Evolutionary conservation across 2,329 filamentous ascomycete genomes (phyloP), one percentile per base, ranked within the genome.

Genomic region (Sarocladium brachiariae): DNA sequence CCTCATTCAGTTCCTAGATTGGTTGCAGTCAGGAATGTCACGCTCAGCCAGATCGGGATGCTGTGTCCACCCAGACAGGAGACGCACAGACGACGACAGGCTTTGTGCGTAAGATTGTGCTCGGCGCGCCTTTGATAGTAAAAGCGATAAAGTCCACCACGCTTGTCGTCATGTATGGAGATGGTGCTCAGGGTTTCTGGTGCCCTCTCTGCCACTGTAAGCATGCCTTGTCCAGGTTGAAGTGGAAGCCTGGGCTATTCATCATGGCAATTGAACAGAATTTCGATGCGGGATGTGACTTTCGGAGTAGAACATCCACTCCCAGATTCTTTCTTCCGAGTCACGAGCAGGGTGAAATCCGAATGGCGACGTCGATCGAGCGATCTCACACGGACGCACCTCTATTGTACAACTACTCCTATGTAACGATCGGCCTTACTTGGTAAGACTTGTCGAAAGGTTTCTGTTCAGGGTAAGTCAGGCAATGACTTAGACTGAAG

Each of bases 91-190:
- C 39, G 13, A 43, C 39, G 35, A 25, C 39, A 43, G 23, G 39
- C 9, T 14, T 23, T 25, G n/a, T 43, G 43, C 6, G 25, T 5
- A 25, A 33, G 5, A 47, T 47, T 47, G 43, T 25, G 11, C 43
- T 47, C 25, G 16, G 18, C 24, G 33, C n/a, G n/a, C 23, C 24
- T 16, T 6, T 10, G 11, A 25, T 23, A 23, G 25, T 47, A 14
- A 18, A 47, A 24, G 9, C 43, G 25, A 33, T n/a, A n/a, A 47
- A 25, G 14, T 47, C 43, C 11, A 9, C 43, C 27, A 23, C 43
- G 43, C 43, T 33, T 47, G 27, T 33, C 43, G 43, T 47, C 43
- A 47, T 47, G 16, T 43, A 47, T 33, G 43, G 43, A 47, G 24
- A 33, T 18, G 8, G 25, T 33, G 31, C 5, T 33, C 18, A 10